phyloP scores from a whole-genome alignment of 1,284 basidiomycete genomes.

The Leucocoprinus gongylophorus region DNA sequence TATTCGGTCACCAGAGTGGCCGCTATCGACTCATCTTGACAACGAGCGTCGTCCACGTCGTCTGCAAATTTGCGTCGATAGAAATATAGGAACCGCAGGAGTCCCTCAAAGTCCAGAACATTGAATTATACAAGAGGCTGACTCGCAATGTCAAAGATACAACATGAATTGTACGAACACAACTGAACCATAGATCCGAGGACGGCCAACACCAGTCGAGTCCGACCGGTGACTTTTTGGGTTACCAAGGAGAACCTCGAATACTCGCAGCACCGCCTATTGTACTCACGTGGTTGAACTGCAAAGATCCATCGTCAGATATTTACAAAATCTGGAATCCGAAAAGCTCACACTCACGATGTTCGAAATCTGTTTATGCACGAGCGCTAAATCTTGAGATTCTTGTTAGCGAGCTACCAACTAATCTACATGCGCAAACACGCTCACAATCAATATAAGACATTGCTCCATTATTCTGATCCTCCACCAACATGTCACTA shows the following conservation, averaged over 20 bases:
- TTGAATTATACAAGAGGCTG: no score
- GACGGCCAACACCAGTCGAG: neutral
- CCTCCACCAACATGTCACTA: constrained; percentile 95
- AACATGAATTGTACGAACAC: neutral
- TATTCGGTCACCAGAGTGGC: no score
- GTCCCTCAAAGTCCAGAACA: no score
- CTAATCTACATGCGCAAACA: neutral
- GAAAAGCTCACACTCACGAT: constrained; percentile 42
- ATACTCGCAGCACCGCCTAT: constrained; percentile 32
- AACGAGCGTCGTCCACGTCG: no score
- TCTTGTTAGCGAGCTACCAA: neutral
- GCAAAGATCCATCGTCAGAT: neutral
- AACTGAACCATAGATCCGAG: neutral
- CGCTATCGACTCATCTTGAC: no score
- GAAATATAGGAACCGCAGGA: no score
- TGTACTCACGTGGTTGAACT: constrained; percentile 42
- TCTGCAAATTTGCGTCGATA: no score
- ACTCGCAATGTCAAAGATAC: neutral
- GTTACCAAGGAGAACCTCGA: constrained; percentile 42
- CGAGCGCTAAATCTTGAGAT: constrained; percentile 31
- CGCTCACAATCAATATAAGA: constrained; percentile 80
- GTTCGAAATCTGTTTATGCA: constrained; percentile 45
- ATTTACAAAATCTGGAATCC: no score
- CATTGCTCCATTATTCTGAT: constrained; percentile 93
- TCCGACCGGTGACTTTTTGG: neutral